Evolutionary conservation across 805 yeast genomes (phyloP), one percentile per base, ranked within the genome.

Genomic region (Starmerella etchellsii): DNA sequence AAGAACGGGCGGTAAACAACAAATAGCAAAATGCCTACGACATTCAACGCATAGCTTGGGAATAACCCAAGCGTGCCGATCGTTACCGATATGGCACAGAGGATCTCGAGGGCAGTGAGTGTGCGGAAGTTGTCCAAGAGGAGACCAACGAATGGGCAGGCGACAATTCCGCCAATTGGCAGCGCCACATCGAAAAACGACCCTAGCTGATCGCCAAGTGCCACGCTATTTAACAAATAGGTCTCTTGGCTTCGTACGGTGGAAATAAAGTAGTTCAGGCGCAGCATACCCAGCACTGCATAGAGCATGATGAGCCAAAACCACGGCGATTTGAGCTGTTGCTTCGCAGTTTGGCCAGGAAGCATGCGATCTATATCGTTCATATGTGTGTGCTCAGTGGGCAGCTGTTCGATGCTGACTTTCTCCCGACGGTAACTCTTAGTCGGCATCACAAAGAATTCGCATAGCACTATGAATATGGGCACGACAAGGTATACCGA

Each of bases 221-320:
- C 58, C 7, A 62, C 63, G 27, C 27, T 24, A 10, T 71, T 73
- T 40, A 84, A 67, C 46, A 85, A 68, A 55, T 66, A 88, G 20
- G 69, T 69, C 65, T 84, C 93, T 63, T 87, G 96, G 0, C 94
- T 65, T 54, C 76, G 73, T 27, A 87, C 66, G 2, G 96, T 83
- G 8, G 95, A 96, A 40, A 87, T 91, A 60, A 84, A 88, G 60
- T 82, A 88, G 64, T 87, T 87, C 51, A 87, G 79, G 57, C 96
- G 69, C 33, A 88, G 68, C 95, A 87, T 87, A 59, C 84, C 93
- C 42, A 87, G 70, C 2, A 87, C 72, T 5, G 95, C 81, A 59
- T 85, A 82, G 2, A 73, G 55, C 22, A 82, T 72, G 81, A 84
- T 80, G 41, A 85, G 61, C 36, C 68, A 54, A 57, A 85, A 88